phyloP scores from a whole-genome alignment of 352 stramenopile genomes.

The Globisporangium spiculum region DNA sequence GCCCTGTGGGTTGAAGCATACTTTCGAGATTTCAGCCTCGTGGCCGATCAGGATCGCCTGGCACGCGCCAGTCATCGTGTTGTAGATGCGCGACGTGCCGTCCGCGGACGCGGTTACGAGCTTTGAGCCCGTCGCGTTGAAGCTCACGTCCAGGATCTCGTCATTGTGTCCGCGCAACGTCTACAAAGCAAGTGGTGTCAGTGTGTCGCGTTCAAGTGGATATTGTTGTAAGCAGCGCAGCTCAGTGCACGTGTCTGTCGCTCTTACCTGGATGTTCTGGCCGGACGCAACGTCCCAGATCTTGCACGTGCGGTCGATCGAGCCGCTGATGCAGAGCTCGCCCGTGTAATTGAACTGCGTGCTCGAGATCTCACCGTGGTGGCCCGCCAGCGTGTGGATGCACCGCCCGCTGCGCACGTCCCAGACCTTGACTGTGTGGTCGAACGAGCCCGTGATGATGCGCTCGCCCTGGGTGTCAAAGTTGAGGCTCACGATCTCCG shows the following conservation, averaged over 20 bases:
- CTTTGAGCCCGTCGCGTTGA: slow-evolving; percentile 94
- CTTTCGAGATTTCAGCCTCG: slow-evolving; percentile 94
- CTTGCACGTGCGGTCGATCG: slow-evolving; percentile 95
- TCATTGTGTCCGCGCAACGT: slow-evolving; percentile 94
- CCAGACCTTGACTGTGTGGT: slow-evolving; percentile 94
- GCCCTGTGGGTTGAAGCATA: slow-evolving; percentile 95
- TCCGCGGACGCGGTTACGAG: slow-evolving; percentile 93
- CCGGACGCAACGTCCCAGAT: slow-evolving; percentile 91
- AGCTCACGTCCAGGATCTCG: slow-evolving; percentile 94
- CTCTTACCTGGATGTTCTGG: slow-evolving; percentile 82
- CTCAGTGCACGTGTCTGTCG: neutral
- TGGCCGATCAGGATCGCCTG: slow-evolving; percentile 94
- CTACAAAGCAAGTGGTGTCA: slow-evolving; percentile 18
- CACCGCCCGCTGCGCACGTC: slow-evolving; percentile 81
- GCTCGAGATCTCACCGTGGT: slow-evolving; percentile 94
- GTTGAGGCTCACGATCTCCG: slow-evolving; percentile 93
- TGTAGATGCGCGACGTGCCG: slow-evolving; percentile 93
- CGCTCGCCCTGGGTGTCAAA: slow-evolving; percentile 92
- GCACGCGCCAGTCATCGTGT: slow-evolving; percentile 94
- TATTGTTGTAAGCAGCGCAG: neutral
- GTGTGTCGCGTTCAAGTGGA: neutral
- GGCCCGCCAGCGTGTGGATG: slow-evolving; percentile 91
- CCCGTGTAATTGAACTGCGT: slow-evolving; percentile 95
- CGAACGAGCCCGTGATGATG: slow-evolving; percentile 95
- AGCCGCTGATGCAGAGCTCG: slow-evolving; percentile 91